Percentiles rank a stretch among this genome's conserved stretches.
Evolutionary conservation across 2,329 filamentous ascomycete species (phyloP).

Genomic region (Neofusicoccum sp.): DNA sequence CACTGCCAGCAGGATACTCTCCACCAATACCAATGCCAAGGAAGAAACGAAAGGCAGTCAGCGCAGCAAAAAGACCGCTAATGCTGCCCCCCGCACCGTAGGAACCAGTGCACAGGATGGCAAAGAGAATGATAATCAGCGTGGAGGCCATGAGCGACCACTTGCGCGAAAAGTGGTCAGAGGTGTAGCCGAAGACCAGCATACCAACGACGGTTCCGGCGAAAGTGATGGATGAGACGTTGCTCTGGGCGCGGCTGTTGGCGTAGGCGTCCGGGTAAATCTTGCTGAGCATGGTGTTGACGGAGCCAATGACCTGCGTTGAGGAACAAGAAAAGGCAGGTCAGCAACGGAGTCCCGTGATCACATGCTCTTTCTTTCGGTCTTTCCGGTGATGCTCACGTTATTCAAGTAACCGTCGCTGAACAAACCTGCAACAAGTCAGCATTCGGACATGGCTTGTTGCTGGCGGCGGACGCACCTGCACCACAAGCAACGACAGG

Average conservation of each 20-base stretch:
- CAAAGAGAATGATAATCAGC: slow-evolving; percentile 79
- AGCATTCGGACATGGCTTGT: not conserved
- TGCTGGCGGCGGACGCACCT: not conserved
- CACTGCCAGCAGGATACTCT: slow-evolving; percentile 79
- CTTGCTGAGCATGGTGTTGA: slow-evolving; percentile 69
- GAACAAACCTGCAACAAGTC: slow-evolving; percentile 70
- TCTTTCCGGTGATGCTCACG: slow-evolving; percentile 44
- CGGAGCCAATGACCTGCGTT: slow-evolving; percentile 75
- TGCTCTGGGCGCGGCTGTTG: slow-evolving; percentile 66
- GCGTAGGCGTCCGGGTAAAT: slow-evolving; percentile 71
- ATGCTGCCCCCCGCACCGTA: slow-evolving; percentile 70
- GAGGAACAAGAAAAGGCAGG: too few species aligned
- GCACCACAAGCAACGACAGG: slow-evolving; percentile 80
- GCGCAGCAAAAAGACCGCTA: slow-evolving; percentile 70
- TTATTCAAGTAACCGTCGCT: slow-evolving; percentile 91
- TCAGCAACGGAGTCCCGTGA: too few species aligned
- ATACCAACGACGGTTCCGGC: slow-evolving; percentile 82
- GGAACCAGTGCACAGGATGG: slow-evolving; percentile 71
- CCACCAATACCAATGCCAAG: slow-evolving; percentile 69
- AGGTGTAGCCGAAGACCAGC: slow-evolving; percentile 74
- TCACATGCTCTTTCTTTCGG: too few species aligned
- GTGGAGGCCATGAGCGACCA: slow-evolving; percentile 80
- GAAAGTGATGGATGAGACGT: slow-evolving; percentile 80
- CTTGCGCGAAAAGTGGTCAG: slow-evolving; percentile 63
- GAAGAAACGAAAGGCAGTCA: slow-evolving; percentile 84